Conservation (phyloP, 2,329 filamentous ascomycete species). For the Incumbomyces delicatus region DNA sequence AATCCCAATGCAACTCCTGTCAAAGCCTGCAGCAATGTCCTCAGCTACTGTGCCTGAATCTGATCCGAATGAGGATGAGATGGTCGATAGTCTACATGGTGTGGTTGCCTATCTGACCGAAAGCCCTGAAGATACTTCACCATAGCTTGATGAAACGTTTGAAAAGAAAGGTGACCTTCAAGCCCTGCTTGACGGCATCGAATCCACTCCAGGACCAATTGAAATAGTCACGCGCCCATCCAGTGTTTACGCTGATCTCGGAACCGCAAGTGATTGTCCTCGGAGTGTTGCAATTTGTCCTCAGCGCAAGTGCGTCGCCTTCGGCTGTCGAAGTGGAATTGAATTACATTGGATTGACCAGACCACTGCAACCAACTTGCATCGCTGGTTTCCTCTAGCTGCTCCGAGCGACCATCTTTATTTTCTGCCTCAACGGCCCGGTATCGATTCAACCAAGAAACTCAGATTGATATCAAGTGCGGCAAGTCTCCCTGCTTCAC, state of each 20-base stretch:
- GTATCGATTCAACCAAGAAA: constrained; percentile 45
- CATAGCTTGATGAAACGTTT: neutral
- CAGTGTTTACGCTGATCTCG: constrained; percentile 41
- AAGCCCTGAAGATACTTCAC: constrained; percentile 2
- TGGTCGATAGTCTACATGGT: neutral
- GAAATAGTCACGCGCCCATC: constrained; percentile 10
- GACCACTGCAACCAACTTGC: constrained; percentile 30
- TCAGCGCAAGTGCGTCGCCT: constrained; percentile 54
- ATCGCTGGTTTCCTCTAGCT: constrained; percentile 32
- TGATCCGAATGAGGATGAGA: neutral
- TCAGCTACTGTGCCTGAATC: neutral
- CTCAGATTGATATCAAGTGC: constrained; percentile 55
- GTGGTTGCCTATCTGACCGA: constrained; percentile 1
- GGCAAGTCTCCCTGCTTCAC: constrained; percentile 27
- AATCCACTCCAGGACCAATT: neutral
- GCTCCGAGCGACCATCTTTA: constrained; percentile 38
- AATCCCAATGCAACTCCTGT: neutral
- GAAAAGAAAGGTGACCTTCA: neutral
- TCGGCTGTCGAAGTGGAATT: constrained; percentile 53
- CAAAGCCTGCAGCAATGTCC: neutral
- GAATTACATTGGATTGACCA: constrained; percentile 53
- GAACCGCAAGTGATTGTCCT: constrained; percentile 52
- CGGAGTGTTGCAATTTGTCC: constrained; percentile 57
- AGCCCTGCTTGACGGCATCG: neutral
- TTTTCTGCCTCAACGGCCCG: constrained; percentile 48